phyloP scores from a whole-genome alignment of 139 green algal genomes.

The Ettlia oleoabundans region DNA sequence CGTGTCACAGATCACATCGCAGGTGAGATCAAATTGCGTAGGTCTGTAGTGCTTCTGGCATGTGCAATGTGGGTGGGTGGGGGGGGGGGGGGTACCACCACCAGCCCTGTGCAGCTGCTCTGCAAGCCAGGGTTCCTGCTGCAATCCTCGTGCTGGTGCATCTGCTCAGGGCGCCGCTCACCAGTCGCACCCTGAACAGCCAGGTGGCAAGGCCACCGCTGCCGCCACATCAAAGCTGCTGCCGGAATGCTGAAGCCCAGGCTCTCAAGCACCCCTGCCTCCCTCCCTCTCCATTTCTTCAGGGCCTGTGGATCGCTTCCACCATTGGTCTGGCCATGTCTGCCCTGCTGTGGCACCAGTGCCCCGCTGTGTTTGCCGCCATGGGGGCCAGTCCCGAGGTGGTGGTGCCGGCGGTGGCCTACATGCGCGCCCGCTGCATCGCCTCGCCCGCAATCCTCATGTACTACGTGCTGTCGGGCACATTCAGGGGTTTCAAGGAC shows the following conservation, averaged over 20 bases:
- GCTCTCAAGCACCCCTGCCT: no score
- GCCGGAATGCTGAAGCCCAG: no score
- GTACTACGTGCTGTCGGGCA: constrained; percentile 45
- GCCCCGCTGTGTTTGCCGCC: constrained; percentile 25
- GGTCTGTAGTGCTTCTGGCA: no score
- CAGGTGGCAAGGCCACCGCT: no score
- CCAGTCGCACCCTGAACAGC: no score
- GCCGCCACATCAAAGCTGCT: no score
- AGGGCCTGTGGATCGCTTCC: constrained; percentile 46
- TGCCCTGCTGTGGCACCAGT: constrained; percentile 24
- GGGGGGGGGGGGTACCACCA: no score
- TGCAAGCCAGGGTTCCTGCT: no score
- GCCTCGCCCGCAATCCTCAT: constrained; percentile 44
- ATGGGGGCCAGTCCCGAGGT: constrained; percentile 48
- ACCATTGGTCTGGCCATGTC: constrained; percentile 34
- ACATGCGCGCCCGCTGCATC: constrained; percentile 46
- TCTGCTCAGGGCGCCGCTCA: no score
- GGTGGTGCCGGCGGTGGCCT: constrained; percentile 33
- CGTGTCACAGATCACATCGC: constrained; percentile 33
- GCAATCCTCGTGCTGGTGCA: no score
- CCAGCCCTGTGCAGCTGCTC: no score
- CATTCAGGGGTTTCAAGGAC: constrained; percentile 52
- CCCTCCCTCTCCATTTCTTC: background rate
- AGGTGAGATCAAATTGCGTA: background rate
- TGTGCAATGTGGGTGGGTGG: no score